Evolutionary conservation across 2,329 filamentous ascomycete species (phyloP), one percentile per base, ranked within the genome.

Genomic region (Chlorencoelia australis): DNA sequence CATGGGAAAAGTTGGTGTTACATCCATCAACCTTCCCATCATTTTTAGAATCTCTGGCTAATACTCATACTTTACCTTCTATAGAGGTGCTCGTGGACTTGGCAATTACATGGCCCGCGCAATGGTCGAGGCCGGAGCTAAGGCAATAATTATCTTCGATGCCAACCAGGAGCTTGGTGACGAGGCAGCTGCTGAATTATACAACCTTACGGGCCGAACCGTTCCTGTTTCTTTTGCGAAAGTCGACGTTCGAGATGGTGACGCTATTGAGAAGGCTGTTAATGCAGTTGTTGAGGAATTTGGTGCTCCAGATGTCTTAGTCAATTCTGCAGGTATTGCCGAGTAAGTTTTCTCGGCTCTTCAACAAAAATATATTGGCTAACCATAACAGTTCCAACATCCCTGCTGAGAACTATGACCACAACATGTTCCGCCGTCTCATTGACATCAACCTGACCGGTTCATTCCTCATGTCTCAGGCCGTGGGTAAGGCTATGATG

Each of bases 361-460:
- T 31, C 8, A 11, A 29, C 9, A 30, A 7, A 13, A 3, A 5
- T 14, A 16, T 19, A n/a, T 28, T 28, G 20, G 28, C 15, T 17
- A 18, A 20, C 6, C 20, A 5, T 4, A 22, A 15, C 47, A 71
- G 67, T 59, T 86, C 81, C 57, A 87, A 87, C 69, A 82, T 87
- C 65, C 81, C 82, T 59, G 82, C 81, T 33, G 82, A 87, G 68
- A 75, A 68, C 14, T 87, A 88, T 63, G 75, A 83, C 55, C 69
- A 73, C 18, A 73, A 77, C 58, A 83, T 81, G 70, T 88, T 85
- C 71, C 78, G 80, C 32, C 75, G 76, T 38, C 71, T 87, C 21
- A 78, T 88, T 51, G 82, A 88, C 58, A 86, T 88, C 67, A 89
- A 88, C 69, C 64, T 87, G 24, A 86, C 74, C 7, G 83, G 83